These are phyloP conservation scores for Fennellomyces sp. DNA, from an alignment of 371 early-diverging fungal genomes.

Conservation along the genomic window DNA sequence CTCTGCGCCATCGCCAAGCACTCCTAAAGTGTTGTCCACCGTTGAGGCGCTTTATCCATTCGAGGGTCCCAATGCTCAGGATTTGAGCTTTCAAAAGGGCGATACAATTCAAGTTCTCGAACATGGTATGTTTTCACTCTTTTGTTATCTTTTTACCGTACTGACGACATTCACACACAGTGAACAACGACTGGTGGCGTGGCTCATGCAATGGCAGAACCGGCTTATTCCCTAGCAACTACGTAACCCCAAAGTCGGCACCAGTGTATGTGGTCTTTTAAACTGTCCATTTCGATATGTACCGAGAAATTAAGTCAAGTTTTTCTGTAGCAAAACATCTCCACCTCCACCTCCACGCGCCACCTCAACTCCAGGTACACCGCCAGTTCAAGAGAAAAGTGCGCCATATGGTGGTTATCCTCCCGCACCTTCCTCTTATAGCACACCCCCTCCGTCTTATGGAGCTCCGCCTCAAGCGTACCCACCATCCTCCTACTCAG, in stretches of 20 bases:
- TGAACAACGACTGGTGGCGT: conserved; percentile 44
- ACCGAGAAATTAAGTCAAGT: no score
- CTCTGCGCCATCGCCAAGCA: conserved; percentile 3
- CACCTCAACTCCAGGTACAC: conserved; percentile 5
- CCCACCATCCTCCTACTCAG: conserved; percentile 5
- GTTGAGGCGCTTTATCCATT: conserved; percentile 35
- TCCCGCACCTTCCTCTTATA: conserved; percentile 10
- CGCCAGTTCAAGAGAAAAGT: conserved; percentile 6
- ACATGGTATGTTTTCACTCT: conserved; percentile 16
- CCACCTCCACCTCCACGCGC: conserved; percentile 18
- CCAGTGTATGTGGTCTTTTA: background rate
- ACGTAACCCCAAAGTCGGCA: conserved; percentile 22
- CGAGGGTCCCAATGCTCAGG: conserved; percentile 24
- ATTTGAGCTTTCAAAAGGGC: conserved; percentile 21
- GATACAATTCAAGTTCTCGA: conserved; percentile 23
- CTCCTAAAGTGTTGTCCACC: conserved; percentile 9
- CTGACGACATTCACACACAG: conserved; percentile 12
- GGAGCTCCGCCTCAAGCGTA: conserved; percentile 8
- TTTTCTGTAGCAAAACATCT: background rate
- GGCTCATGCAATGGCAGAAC: conserved; percentile 26
- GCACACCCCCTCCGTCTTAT: background rate
- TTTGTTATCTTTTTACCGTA: background rate
- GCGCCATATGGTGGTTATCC: conserved; percentile 13
- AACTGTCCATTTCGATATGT: background rate
- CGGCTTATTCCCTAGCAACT: conserved; percentile 38